Conservation (phyloP, 768 basidiomycete genomes). For the Amanita jacksonii region DNA sequence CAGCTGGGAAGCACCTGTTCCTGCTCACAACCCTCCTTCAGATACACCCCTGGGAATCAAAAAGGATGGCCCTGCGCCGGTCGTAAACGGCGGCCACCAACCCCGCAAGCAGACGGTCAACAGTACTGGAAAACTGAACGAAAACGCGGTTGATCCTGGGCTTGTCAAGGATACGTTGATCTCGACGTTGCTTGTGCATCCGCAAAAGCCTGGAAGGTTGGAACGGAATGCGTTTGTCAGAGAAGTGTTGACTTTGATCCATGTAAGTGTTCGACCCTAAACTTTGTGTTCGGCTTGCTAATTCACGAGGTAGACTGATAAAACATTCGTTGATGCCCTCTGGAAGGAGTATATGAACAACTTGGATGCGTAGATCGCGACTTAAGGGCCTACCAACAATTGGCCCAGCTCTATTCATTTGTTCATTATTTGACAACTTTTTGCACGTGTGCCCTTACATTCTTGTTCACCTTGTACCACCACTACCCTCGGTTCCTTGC, state of each 20-base stretch:
- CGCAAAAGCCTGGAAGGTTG: slow-evolving; percentile 18
- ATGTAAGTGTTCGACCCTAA: slow-evolving; percentile 30
- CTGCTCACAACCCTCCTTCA: slow-evolving; percentile 3
- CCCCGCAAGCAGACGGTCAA: slow-evolving; percentile 14
- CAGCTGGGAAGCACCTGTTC: slow-evolving; percentile 43
- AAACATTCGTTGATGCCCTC: slow-evolving; percentile 53
- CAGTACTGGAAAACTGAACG: slow-evolving; percentile 12
- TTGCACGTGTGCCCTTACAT: too few species aligned
- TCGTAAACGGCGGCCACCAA: not conserved
- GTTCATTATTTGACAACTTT: not conserved
- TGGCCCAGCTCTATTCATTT: not conserved
- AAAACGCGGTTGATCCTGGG: slow-evolving; percentile 16
- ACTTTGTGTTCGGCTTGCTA: slow-evolving; percentile 2
- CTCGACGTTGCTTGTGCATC: slow-evolving; percentile 15
- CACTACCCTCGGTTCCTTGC: too few species aligned
- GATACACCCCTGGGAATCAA: not conserved
- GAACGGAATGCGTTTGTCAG: slow-evolving; percentile 50
- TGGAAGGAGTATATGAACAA: slow-evolving; percentile 39
- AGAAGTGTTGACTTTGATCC: slow-evolving; percentile 51
- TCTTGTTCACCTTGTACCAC: too few species aligned
- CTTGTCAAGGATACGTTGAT: slow-evolving; percentile 22
- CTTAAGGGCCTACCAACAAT: not conserved
- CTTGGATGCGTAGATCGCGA: slow-evolving; percentile 8
- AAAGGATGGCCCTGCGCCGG: not conserved
- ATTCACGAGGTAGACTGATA: slow-evolving; percentile 40